A percentile compares a stretch with the other conserved stretches of the same genome.
phyloP scores from a whole-genome alignment of 257 asterid species.

The Petunia secreta region DNA sequence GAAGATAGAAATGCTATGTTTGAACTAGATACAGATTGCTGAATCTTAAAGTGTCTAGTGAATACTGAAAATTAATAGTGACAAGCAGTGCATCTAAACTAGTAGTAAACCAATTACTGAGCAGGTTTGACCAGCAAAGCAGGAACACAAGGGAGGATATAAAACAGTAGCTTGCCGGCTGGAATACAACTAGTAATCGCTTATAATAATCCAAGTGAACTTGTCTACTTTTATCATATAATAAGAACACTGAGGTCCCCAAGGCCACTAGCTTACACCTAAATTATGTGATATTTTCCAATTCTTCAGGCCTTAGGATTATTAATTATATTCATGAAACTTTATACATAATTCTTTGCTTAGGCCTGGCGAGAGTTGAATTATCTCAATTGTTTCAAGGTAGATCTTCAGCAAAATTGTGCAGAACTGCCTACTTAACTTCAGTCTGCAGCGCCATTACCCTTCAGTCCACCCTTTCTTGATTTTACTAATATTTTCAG shows the following conservation, averaged over 20 bases:
- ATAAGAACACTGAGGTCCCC: neutral
- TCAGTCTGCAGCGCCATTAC: neutral
- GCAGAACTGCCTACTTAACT: neutral
- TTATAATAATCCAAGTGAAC: neutral
- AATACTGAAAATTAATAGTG: neutral
- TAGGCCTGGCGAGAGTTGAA: neutral
- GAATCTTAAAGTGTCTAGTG: neutral
- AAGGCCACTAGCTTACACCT: neutral
- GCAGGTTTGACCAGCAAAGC: neutral
- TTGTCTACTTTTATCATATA: neutral
- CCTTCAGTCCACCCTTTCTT: neutral
- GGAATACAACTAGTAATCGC: neutral
- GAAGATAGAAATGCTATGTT: neutral
- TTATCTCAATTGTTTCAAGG: constrained; percentile 8
- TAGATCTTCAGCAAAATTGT: neutral
- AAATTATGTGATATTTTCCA: neutral
- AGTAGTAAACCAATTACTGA: neutral
- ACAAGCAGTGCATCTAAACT: neutral
- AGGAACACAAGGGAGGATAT: neutral
- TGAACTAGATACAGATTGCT: constrained; percentile 1
- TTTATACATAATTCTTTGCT: neutral
- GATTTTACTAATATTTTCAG: neutral
- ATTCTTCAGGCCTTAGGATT: neutral
- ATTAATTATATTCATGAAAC: neutral
- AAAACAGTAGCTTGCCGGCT: neutral